These are phyloP conservation scores for Zizania latifolia DNA, from an alignment of 176 grass and related monocot genomes.

Conservation along the genomic window DNA sequence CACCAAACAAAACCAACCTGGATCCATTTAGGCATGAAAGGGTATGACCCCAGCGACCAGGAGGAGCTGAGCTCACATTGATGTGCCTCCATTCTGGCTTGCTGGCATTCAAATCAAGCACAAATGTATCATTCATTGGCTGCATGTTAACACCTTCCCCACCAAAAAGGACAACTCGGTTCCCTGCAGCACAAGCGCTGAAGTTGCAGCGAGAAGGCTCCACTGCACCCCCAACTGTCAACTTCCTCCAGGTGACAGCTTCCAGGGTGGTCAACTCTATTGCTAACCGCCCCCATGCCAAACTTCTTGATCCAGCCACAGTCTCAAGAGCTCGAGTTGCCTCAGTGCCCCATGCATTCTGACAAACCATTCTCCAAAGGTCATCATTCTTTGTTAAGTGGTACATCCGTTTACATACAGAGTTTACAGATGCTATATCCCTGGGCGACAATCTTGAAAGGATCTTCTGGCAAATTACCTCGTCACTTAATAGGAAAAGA, in stretches of 20 bases:
- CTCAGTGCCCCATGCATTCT: conserved; percentile 80
- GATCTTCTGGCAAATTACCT: conserved; percentile 81
- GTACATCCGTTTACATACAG: conserved; percentile 68
- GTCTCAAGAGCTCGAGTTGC: conserved; percentile 65
- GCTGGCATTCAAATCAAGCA: conserved; percentile 73
- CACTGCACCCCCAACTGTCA: conserved; percentile 68
- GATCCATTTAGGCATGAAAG: conserved; percentile 88
- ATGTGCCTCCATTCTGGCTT: conserved; percentile 95
- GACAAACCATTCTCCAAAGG: conserved; percentile 97
- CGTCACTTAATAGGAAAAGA: conserved; percentile 74
- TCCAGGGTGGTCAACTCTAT: conserved; percentile 86
- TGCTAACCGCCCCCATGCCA: conserved; percentile 75
- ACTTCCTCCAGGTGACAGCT: conserved; percentile 76
- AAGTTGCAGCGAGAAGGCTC: conserved; percentile 95
- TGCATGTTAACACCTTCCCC: conserved; percentile 96
- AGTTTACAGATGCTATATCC: conserved; percentile 87
- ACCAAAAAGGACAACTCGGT: conserved; percentile 87
- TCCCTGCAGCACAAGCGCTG: conserved; percentile 90
- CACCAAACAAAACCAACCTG: conserved; percentile 77
- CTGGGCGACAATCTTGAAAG: conserved; percentile 70
- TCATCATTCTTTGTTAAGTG: conserved; percentile 81
- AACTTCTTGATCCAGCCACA: conserved; percentile 64
- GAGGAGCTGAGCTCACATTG: conserved; percentile 74
- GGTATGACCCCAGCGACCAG: conserved; percentile 90
- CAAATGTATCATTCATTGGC: conserved; percentile 97